Percentiles rank a stretch among this genome's conserved stretches.
Evolutionary conservation across 176 grass and related monocot genomes (phyloP).

Genomic region (Aegilops sharonensis): DNA sequence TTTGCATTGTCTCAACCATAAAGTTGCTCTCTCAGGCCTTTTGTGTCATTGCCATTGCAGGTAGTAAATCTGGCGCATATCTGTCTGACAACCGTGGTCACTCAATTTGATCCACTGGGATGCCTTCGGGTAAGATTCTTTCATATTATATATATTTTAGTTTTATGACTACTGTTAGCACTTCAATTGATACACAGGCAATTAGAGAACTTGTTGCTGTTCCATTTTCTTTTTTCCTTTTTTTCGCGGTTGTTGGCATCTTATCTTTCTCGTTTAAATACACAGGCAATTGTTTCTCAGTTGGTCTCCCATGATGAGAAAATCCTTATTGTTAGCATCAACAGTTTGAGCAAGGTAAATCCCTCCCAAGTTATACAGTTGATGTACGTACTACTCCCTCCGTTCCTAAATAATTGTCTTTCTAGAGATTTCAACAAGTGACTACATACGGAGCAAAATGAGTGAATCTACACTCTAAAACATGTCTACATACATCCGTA

Average conservation of each 20-base stretch:
- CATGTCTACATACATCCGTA: too few relatives aligned
- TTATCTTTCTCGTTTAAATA: conserved; percentile 3
- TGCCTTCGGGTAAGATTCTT: conserved; percentile 59
- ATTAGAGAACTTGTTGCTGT: neutral
- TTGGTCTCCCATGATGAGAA: conserved; percentile 68
- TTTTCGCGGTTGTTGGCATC: neutral
- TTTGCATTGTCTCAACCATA: conserved; percentile 21
- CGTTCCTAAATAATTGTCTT: too few relatives aligned
- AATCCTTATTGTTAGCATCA: conserved; percentile 70
- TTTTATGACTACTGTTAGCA: neutral
- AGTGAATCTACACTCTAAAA: too few relatives aligned
- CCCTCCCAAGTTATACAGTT: neutral
- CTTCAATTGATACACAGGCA: neutral
- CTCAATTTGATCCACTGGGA: conserved; percentile 79
- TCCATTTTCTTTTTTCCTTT: neutral
- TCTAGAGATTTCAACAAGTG: too few relatives aligned
- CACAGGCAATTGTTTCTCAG: conserved; percentile 66
- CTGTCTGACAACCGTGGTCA: conserved; percentile 62
- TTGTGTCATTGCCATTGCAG: conserved; percentile 49
- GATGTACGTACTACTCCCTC: neutral
- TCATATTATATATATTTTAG: neutral
- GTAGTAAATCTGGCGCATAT: conserved; percentile 85
- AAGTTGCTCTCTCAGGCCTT: conserved; percentile 18
- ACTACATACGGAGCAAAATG: too few relatives aligned
- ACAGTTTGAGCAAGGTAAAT: conserved; percentile 85